Evolutionary conservation across 441 rosid species (phyloP), one percentile per base, ranked within the genome.

Genomic region (Populus tomentosa): DNA sequence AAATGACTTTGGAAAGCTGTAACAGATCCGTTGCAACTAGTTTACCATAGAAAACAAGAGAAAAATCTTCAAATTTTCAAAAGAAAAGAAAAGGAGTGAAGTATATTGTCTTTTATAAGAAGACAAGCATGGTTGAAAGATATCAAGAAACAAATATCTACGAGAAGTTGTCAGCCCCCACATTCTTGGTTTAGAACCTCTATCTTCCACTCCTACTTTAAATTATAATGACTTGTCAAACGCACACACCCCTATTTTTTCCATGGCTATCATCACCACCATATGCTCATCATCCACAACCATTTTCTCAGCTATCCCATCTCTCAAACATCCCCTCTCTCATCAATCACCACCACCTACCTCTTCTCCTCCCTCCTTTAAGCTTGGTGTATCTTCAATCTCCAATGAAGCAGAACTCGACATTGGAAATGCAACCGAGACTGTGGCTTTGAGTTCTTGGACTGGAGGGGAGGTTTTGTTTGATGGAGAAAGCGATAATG

Each of bases 381-480:
- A 84, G 71, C 70, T 74, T 61, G 32, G 26, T 42, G 61, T 75
- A 46, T 30, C 68, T 79, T 78, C 77, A 21, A 1, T 77, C 74
- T 83, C 77, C 70, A 72, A 74, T 56, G 85, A 81, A 68, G 84
- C 82, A 23, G 63, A 68, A 77, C 9, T 67, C 78, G 67, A 72
- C 78, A 0, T 53, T 81, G 62, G 84, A 85, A 18, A 81, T 67
- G 56, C 84, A 20, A 77, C 75, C 73, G 86, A 85, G 53, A 84
- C 86, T 10, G 85, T 71, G 71, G 79, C 78, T 59, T 73, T 76
- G 71, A 88, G 82, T 69, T 69, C 28, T 56, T n/a, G 56, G 71
- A 70, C 36, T 38, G 73, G 68, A 33, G 70, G 69, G 18, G 78
- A 75, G 67, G 78, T 0, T 18, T 68, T 78, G 73, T 11, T 32